phyloP scores from a whole-genome alignment of 495 filamentous ascomycete genomes.

The Penicillium ochrochloron region DNA sequence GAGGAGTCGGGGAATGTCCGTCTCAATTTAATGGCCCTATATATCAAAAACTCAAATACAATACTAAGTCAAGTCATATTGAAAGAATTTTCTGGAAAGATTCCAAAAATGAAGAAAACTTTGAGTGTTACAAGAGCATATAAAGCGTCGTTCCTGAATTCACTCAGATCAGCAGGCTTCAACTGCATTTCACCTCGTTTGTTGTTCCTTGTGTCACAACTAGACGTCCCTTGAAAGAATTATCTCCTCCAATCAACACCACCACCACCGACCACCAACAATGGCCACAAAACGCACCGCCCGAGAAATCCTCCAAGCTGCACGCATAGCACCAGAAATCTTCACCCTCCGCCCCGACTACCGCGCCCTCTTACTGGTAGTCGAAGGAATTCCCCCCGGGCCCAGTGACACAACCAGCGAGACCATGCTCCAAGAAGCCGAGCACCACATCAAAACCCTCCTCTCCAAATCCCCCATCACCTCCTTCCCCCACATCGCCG shows the following conservation, averaged over 20 bases:
- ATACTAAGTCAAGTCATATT: neutral
- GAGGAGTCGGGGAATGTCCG: neutral
- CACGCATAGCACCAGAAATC: slow-evolving; percentile 23
- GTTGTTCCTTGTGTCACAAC: neutral
- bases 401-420: slow-evolving; percentile 26
- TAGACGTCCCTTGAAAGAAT: neutral
- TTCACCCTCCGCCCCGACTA: slow-evolving; percentile 32
- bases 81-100: neutral
- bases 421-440: slow-evolving; percentile 22
- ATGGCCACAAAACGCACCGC: slow-evolving; percentile 17
- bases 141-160: neutral
- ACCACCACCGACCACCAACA: neutral
- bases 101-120: neutral
- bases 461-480: slow-evolving; percentile 16
- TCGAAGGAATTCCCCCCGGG: slow-evolving; percentile 28
- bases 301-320: slow-evolving; percentile 20
- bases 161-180: neutral
- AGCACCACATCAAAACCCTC: slow-evolving; percentile 15
- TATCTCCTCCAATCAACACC: neutral
- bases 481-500: slow-evolving; percentile 32
- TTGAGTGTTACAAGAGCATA: neutral
- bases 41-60: neutral
- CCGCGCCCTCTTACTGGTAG: slow-evolving; percentile 29
- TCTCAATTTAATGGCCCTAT: neutral
- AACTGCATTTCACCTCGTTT: neutral